Conservation (phyloP, 1,284 basidiomycete genomes). For the Naganishia cerealis region DNA sequence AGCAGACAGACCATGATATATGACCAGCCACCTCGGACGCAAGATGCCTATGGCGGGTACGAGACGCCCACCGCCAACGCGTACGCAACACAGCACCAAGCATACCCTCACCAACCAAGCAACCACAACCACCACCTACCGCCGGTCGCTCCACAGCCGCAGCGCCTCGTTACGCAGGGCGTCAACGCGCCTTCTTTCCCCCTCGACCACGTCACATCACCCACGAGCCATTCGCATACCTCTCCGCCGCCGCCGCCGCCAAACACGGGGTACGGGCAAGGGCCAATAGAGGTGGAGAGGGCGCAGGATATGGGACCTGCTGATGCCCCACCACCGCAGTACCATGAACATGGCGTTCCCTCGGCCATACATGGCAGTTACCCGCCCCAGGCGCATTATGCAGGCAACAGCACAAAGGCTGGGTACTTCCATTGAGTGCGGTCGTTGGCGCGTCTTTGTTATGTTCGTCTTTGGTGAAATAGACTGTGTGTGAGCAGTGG, state of each 20-base stretch:
- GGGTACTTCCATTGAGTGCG: slow-evolving; percentile 21
- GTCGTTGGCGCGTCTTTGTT: neutral
- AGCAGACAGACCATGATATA: slow-evolving; percentile 7
- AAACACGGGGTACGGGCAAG: neutral
- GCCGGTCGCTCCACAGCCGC: slow-evolving; percentile 17
- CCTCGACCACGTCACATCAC: neutral
- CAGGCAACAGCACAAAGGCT: neutral
- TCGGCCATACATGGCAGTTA: neutral
- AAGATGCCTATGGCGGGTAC: slow-evolving; percentile 25
- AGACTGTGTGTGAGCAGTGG: too few relatives aligned
- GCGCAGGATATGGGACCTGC: slow-evolving; percentile 23
- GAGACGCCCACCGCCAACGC: neutral
- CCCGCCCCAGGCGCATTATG: slow-evolving; percentile 6
- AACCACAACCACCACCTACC: neutral
- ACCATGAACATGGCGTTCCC: neutral
- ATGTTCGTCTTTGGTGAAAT: neutral
- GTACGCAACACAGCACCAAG: neutral
- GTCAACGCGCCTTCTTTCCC: neutral
- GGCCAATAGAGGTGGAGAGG: neutral
- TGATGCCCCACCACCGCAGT: slow-evolving; percentile 15
- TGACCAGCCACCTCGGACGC: neutral
- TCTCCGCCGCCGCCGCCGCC: neutral
- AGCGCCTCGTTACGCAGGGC: slow-evolving; percentile 5
- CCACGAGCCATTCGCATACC: neutral
- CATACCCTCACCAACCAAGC: slow-evolving; percentile 7